A percentile compares a stretch with the other conserved stretches of the same genome.
These are phyloP conservation scores for Chlorella sorokiniana DNA, from an alignment of 139 green algal genomes.

Conservation along the genomic window DNA sequence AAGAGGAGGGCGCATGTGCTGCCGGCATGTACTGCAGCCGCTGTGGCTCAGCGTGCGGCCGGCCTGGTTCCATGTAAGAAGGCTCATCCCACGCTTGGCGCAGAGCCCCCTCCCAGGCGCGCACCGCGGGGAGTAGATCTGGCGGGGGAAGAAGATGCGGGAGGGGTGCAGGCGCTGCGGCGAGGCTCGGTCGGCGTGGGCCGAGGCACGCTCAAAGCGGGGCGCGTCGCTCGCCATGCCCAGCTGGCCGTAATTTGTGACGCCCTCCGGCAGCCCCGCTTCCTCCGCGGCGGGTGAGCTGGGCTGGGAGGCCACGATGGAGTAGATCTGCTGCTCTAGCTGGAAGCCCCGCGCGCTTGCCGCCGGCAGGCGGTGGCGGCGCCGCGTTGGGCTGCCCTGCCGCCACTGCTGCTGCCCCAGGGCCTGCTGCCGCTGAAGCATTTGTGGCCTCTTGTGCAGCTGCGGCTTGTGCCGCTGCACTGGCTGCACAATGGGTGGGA, in stretches of 20 bases:
- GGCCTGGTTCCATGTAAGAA: too few relatives aligned
- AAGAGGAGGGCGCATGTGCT: too few relatives aligned
- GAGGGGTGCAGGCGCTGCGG: slow-evolving; percentile 44
- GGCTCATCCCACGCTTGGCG: too few relatives aligned
- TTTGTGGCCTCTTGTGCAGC: background rate
- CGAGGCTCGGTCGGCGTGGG: slow-evolving; percentile 28
- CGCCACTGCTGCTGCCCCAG: background rate
- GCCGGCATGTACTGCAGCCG: too few relatives aligned
- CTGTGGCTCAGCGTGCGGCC: too few relatives aligned
- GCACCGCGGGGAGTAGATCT: slow-evolving; percentile 31
- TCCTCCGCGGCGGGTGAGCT: background rate
- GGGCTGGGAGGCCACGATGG: slow-evolving; percentile 8
- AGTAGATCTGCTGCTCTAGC: slow-evolving; percentile 31
- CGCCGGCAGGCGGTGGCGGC: too few relatives aligned
- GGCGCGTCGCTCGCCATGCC: slow-evolving; percentile 42
- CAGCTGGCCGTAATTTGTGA: slow-evolving; percentile 29
- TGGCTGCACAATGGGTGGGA: background rate
- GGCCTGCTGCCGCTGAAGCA: background rate
- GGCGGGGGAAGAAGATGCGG: slow-evolving; percentile 46
- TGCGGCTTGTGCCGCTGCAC: too few relatives aligned
- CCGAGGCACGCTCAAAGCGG: slow-evolving; percentile 2
- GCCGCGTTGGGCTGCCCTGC: background rate
- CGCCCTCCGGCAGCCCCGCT: slow-evolving; percentile 4
- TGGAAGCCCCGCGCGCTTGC: background rate
- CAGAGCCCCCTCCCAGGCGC: too few relatives aligned